Conservation (phyloP, 768 basidiomycete species). For the Dacryopinax spathularia region DNA sequence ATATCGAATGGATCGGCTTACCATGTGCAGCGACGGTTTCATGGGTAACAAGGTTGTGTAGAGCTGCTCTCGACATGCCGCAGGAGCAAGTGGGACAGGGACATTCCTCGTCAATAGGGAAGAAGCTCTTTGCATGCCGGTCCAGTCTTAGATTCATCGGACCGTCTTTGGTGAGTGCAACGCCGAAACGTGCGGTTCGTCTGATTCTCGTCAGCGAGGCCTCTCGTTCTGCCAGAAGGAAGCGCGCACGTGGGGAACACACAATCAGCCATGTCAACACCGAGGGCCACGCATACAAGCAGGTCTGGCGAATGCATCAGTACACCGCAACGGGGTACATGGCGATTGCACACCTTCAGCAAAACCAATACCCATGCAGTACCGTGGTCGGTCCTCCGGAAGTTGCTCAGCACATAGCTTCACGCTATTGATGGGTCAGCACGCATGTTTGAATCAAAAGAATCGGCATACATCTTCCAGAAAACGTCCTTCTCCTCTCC, state of each 20-base stretch:
- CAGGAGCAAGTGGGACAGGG: conserved; percentile 73
- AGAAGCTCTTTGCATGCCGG: conserved; percentile 55
- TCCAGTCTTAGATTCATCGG: conserved; percentile 66
- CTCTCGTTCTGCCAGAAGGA: background rate
- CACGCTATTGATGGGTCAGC: conserved; percentile 33
- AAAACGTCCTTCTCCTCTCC: conserved; percentile 85
- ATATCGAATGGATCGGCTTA: conserved; percentile 22
- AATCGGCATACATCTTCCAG: conserved; percentile 59
- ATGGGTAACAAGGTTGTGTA: conserved; percentile 61
- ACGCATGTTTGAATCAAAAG: background rate
- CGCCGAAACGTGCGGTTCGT: conserved; percentile 79
- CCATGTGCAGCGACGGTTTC: conserved; percentile 83
- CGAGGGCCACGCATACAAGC: conserved; percentile 80
- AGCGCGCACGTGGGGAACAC: conserved; percentile 58
- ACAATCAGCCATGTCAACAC: conserved; percentile 90
- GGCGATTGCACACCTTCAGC: conserved; percentile 50
- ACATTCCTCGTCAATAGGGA: conserved; percentile 58
- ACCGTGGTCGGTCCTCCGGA: conserved; percentile 69
- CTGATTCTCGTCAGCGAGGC: background rate
- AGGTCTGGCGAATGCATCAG: conserved; percentile 39
- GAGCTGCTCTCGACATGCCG: conserved; percentile 53
- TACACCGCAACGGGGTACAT: background rate
- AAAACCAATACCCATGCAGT: conserved; percentile 87
- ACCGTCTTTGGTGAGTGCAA: conserved; percentile 68
- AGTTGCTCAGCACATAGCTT: conserved; percentile 67